Conservation (phyloP, 1,284 basidiomycete genomes). For the Xerocomus cyaneibrunnescens region DNA sequence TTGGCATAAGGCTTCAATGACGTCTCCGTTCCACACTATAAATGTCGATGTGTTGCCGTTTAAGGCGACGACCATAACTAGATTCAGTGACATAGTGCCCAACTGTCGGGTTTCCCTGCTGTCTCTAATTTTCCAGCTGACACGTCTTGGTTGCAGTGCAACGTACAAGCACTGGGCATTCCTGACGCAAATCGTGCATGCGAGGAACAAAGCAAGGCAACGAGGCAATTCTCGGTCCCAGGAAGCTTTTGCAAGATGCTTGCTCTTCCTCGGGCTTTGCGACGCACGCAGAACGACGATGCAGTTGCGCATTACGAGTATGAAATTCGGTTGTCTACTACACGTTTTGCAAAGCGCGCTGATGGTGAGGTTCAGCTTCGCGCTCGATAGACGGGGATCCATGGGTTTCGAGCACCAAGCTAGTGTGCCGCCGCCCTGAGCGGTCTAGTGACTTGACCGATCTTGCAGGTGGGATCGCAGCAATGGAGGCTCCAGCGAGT, state of each 20-base stretch:
- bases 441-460: not conserved
- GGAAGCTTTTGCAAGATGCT: not conserved
- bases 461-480: not conserved
- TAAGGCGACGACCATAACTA: not conserved
- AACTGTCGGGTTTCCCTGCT: not conserved
- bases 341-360: not conserved
- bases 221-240: not conserved
- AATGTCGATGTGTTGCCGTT: too few relatives aligned
- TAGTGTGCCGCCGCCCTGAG: not conserved
- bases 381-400: not conserved
- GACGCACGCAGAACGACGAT: not conserved
- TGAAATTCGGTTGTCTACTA: not conserved
- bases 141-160: not conserved
- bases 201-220: not conserved
- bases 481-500: not conserved
- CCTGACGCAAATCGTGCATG: not conserved
- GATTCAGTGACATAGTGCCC: not conserved
- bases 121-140: not conserved
- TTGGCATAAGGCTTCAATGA: too few relatives aligned
- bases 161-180: not conserved
- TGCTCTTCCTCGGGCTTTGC: not conserved
- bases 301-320: not conserved
- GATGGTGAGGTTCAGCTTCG: not conserved
- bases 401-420: not conserved
- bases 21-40: too few relatives aligned